phyloP scores from a whole-genome alignment of 306 rosid species.

The Trichosanthes cucumerina region DNA sequence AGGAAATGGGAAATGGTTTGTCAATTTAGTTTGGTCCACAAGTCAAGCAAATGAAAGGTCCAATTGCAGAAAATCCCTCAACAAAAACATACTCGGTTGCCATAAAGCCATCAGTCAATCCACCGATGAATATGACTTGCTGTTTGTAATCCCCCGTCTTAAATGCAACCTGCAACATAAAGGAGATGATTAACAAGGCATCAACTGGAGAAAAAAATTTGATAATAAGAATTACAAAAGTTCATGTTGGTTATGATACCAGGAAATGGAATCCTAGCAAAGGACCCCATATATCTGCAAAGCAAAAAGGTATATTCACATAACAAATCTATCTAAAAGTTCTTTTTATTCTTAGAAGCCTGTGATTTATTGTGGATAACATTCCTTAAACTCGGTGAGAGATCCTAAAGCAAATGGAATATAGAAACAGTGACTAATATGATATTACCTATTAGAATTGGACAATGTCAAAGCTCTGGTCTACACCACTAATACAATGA shows the following conservation, averaged over 20 bases:
- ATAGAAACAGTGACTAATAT: neutral
- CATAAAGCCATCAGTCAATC: conserved; percentile 86
- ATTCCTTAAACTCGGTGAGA: neutral
- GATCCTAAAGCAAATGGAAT: neutral
- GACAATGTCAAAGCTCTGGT: neutral
- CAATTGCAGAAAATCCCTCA: neutral
- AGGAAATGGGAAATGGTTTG: neutral
- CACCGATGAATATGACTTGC: conserved; percentile 92
- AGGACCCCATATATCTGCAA: neutral
- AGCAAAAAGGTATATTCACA: neutral
- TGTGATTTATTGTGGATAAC: neutral
- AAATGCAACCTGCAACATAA: conserved; percentile 72
- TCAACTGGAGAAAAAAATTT: neutral
- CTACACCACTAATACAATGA: neutral
- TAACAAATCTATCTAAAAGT: neutral
- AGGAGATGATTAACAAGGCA: conserved; percentile 6
- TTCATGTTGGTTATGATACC: neutral
- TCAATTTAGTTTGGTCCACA: neutral
- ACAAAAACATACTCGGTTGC: conserved; percentile 61
- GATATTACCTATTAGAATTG: neutral
- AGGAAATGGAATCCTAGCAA: neutral
- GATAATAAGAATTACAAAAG: neutral
- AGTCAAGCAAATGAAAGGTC: neutral
- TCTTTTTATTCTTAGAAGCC: neutral
- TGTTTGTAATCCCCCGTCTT: conserved; percentile 80